Conservation (phyloP, 2,329 filamentous ascomycete genomes). For the Boeremia exigua region DNA sequence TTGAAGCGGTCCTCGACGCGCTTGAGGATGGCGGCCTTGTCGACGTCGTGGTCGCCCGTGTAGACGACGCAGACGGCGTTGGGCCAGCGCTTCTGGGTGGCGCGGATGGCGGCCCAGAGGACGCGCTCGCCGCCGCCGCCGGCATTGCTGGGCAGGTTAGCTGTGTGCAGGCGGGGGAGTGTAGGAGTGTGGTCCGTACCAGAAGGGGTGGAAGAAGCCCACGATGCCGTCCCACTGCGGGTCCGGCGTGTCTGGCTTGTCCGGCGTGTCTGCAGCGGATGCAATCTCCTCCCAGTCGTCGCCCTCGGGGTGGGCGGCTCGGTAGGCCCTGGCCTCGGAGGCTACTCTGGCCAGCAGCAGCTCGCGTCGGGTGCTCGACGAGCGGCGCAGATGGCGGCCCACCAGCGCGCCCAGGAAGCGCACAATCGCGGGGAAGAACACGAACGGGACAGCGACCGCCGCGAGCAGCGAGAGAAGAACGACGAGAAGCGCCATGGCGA, state of each 20-base stretch:
- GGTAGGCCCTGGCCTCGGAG: slow-evolving; percentile 36
- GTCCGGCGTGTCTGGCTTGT: slow-evolving; percentile 49
- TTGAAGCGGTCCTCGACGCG: slow-evolving; percentile 87
- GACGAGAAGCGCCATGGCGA: slow-evolving; percentile 34
- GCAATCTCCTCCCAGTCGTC: slow-evolving; percentile 63
- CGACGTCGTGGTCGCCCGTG: slow-evolving; percentile 90
- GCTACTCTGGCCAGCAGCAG: slow-evolving; percentile 42
- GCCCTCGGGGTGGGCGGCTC: slow-evolving; percentile 24
- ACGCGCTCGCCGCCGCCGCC: slow-evolving; percentile 95
- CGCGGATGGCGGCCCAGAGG: slow-evolving; percentile 91
- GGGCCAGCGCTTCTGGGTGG: slow-evolving; percentile 88
- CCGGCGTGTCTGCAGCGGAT: slow-evolving; percentile 1
- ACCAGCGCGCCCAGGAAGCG: slow-evolving; percentile 35
- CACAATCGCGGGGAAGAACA: slow-evolving; percentile 38
- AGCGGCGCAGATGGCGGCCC: slow-evolving; percentile 40
- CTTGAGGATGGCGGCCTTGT: slow-evolving; percentile 77
- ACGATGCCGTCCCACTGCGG: slow-evolving; percentile 82
- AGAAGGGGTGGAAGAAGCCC: slow-evolving; percentile 98
- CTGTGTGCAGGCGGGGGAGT: not conserved
- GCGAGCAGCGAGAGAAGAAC: slow-evolving; percentile 39
- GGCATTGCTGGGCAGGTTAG: slow-evolving; percentile 73
- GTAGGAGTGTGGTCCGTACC: slow-evolving; percentile 60
- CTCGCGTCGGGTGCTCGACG: slow-evolving; percentile 41
- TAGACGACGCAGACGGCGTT: slow-evolving; percentile 90
- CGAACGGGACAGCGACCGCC: slow-evolving; percentile 24